Evolutionary conservation across 2,329 filamentous ascomycete species (phyloP), one percentile per base, ranked within the genome.

Genomic region (Claviceps fusiformis): DNA sequence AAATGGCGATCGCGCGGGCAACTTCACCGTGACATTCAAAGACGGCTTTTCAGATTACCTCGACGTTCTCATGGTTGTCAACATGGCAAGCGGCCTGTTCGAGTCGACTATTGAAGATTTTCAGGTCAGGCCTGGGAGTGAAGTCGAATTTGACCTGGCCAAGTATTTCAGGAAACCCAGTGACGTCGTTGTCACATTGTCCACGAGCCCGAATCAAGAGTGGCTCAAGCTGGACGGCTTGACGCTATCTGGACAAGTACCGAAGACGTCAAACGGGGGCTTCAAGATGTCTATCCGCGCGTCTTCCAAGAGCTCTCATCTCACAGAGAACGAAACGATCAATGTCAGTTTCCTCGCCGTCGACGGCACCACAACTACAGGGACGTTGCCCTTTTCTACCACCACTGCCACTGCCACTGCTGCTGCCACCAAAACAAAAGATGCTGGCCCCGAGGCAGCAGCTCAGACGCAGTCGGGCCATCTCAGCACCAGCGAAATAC

Each of bases 21-120:
- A 85, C 60, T 76, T 92, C 50, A 81, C 76, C 1, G 70, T 89
- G 41, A 75, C 71, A 13, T 82, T 82, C 10, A 75, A 70, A 13
- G 85, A 88, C 64, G 67, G 70, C 13, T 80, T 78, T 59, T 77
- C 79, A 15, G 80, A 87, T 62, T 71, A 69, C 15, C 79, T 86
- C 5, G 76, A 74, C 45, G 74, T 82, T 3, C 73, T 79, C 17
- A 67, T 85, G 41, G 64, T 67, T 17, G 57, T 72, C 19, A 68
- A 68, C 35, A 61, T 73, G 4, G 64, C 63, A 5, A 66, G 70
- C 3, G 62, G 64, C 15, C 60, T 77, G 3, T 76, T 79, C 58
- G 64, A 64, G 48, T 66, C 67, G 6, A 68, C 66, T 2, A 64
- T 73, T 31, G 67, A 73, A 3, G 64, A 68, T 5, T 62, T 79